These are phyloP conservation scores for Davidsoniella australis DNA, from an alignment of 2,329 filamentous ascomycete species.

Conservation along the genomic window DNA sequence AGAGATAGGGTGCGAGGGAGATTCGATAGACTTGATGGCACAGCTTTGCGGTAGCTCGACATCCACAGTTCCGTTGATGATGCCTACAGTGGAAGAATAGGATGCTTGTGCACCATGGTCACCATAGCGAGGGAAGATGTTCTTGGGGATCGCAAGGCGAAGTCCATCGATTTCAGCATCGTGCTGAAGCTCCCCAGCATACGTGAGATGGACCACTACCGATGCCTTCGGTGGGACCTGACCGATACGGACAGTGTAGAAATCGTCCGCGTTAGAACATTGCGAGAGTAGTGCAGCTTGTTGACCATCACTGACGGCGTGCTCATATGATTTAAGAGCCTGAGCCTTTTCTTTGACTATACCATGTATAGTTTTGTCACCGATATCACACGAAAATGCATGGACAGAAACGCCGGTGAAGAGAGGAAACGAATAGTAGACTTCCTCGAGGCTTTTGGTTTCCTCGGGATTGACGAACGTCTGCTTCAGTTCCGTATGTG, in stretches of 20 bases:
- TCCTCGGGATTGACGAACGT: slow-evolving; percentile 41
- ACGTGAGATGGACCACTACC: slow-evolving; percentile 44
- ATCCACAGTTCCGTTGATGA: slow-evolving; percentile 20
- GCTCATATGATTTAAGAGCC: slow-evolving; percentile 41
- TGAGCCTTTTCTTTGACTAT: slow-evolving; percentile 48
- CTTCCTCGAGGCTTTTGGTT: slow-evolving; percentile 22
- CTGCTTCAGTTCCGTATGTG: slow-evolving; percentile 22
- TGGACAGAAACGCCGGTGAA: slow-evolving; percentile 58
- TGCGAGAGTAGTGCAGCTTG: slow-evolving; percentile 51
- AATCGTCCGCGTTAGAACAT: slow-evolving; percentile 39
- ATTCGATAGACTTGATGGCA: slow-evolving; percentile 44
- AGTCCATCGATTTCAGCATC: slow-evolving; percentile 51
- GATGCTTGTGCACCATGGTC: neutral
- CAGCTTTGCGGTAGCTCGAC: slow-evolving; percentile 32
- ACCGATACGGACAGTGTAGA: slow-evolving; percentile 51
- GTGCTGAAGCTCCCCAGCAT: slow-evolving; percentile 55
- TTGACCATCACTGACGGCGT: slow-evolving; percentile 40
- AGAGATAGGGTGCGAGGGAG: slow-evolving; percentile 50
- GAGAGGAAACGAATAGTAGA: slow-evolving; percentile 52
- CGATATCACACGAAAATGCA: slow-evolving; percentile 47
- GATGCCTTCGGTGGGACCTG: slow-evolving; percentile 44
- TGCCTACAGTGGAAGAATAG: neutral
- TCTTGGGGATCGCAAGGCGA: slow-evolving; percentile 50
- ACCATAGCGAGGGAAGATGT: slow-evolving; percentile 51
- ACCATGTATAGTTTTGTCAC: slow-evolving; percentile 40